Evolutionary conservation across 1,284 basidiomycete genomes (phyloP), one percentile per base, ranked within the genome.

Genomic region (Ustilago crameri): DNA sequence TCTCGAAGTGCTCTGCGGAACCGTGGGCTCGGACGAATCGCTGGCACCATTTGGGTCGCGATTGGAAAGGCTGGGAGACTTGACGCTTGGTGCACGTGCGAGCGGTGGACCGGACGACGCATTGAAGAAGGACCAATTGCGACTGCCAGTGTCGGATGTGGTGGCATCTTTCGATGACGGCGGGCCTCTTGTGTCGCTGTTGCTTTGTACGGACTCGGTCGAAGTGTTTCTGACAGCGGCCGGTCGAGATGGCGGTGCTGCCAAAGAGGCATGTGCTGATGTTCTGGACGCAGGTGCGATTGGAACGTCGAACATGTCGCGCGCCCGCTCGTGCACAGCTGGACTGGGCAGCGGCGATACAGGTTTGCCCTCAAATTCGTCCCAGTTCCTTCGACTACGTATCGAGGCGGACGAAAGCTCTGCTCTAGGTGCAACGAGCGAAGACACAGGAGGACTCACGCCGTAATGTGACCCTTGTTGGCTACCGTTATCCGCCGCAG

Each of bases 321-420:
- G 27, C 18, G 74, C 48, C 45, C 58, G 54, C 23, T 62, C 66
- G 45, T 46, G 47, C 8, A 69, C 57, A 15, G 72, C 65, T 3
- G 79, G 80, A 53, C 76, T 78, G 9, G 80, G 80, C 34, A 82
- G 59, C 4, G 80, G 77, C 47, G 74, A 71, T n/a, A 82, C 64
- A 18, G 78, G 74, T 30, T 79, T 74, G 23, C 80, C 79, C 35
- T 81, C 76, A 37, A 82, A 81, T 40, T 81, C 72, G 45, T 72
- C 78, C 80, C 79, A 80, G 30, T 74, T 78, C 23, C 78, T 66
- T 55, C 68, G 52, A 44, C 75, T 78, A 24, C 79, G 75, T 14
- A 77, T 70, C 5, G 79, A 81, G n/a, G 65, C 62, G n/a, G 76
- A 69, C 1, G 73, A 65, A 3, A 76, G 59, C 37, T 76, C 65